Evolutionary conservation across 2,329 filamentous ascomycete genomes (phyloP), one percentile per base, ranked within the genome.

Genomic region (Aquanectria penicillioides): DNA sequence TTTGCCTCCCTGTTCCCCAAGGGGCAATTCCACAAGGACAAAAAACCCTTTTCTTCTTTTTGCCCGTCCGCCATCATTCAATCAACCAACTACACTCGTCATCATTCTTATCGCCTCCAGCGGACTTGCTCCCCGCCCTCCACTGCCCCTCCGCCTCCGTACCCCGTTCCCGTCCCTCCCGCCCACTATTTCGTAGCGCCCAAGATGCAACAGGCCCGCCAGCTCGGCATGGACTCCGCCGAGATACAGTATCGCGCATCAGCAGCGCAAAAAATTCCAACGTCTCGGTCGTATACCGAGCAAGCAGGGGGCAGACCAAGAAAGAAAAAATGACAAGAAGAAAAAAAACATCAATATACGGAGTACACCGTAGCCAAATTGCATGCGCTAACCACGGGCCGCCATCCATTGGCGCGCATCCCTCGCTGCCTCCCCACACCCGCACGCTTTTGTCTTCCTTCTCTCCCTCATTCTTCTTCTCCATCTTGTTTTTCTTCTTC

Each of bases 151-250:
- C n/a, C n/a, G n/a, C n/a, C n/a, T n/a, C n/a, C n/a, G n/a, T n/a
- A n/a, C n/a, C n/a, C n/a, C n/a, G n/a, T n/a, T 53, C 38, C 49
- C 29, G 33, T 38, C 29, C 49, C 38, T 26, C 36, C 20, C 29
- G 22, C 22, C 20, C 48, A 15, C 49, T n/a, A n/a, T 28, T 46
- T 22, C 28, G 41, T 20, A 37, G 28, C 37, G 28, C 53, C 28
- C 29, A 40, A 18, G 33, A 36, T 51, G 53, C 46, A 46, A n/a
- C n/a, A n/a, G n/a, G 46, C 46, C 40, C 23, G 46, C 23, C 34
- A 46, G 37, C 31, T 50, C 38, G 53, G 47, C 26, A 6, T 40
- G 17, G 47, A 38, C 53, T 51, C 54, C 46, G 54, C 54, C 33
- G 54, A 49, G 46, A 57, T 37, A 50, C 53, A 34, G 53, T n/a